A percentile compares a stretch with the other conserved stretches of the same genome.
Evolutionary conservation across 352 stramenopile species (phyloP).

Genomic region (Pythium dissimile): DNA sequence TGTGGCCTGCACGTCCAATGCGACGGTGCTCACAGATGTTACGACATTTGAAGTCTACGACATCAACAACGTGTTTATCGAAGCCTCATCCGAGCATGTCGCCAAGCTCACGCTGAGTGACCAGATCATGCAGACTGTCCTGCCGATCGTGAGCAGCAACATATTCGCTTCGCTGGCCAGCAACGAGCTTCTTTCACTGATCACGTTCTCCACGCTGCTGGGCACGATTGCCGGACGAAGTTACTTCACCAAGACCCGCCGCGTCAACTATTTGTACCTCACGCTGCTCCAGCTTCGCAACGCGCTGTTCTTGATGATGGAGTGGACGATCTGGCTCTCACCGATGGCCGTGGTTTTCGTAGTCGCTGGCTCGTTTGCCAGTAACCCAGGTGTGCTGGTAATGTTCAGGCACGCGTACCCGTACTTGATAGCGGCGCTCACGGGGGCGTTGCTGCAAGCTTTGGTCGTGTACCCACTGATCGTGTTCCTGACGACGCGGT

Average conservation of each 20-base stretch:
- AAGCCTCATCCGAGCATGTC: conserved; percentile 29
- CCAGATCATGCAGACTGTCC: conserved; percentile 50
- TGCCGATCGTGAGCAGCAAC: conserved; percentile 62
- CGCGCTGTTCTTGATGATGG: conserved; percentile 60
- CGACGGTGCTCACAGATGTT: neutral
- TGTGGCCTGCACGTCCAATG: conserved; percentile 17
- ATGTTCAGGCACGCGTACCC: conserved; percentile 46
- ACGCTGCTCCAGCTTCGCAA: conserved; percentile 63
- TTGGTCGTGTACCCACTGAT: conserved; percentile 54
- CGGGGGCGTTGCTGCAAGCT: conserved; percentile 35
- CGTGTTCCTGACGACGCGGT: conserved; percentile 56
- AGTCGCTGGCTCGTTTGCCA: conserved; percentile 52
- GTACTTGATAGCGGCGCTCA: conserved; percentile 37
- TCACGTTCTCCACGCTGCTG: conserved; percentile 66
- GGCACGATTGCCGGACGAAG: conserved; percentile 48
- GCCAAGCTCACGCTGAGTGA: conserved; percentile 44
- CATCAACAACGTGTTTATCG: conserved; percentile 37
- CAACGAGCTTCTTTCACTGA: conserved; percentile 49
- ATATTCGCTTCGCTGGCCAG: conserved; percentile 49
- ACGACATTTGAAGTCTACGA: conserved; percentile 40
- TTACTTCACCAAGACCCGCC: conserved; percentile 54
- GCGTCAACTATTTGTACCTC: conserved; percentile 62
- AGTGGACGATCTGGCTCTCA: conserved; percentile 68
- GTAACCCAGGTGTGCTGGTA: conserved; percentile 33
- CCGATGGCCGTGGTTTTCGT: conserved; percentile 59